Percentiles rank a stretch among this genome's conserved stretches.
Conservation (phyloP, 2,329 filamentous ascomycete genomes). For the Sordariomycetes sp. region DNA sequence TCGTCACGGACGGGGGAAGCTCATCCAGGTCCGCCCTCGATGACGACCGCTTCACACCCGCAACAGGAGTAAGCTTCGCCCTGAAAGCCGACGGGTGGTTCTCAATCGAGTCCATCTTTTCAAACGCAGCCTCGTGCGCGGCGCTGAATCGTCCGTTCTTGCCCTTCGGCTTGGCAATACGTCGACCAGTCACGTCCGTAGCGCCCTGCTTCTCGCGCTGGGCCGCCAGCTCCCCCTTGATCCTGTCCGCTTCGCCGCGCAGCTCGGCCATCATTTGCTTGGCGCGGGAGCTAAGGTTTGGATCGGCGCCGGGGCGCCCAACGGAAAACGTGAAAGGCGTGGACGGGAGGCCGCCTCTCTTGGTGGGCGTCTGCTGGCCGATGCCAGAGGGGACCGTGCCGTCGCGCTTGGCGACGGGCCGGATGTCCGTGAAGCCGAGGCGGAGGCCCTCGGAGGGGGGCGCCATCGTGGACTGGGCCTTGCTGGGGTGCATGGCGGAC, state of each 20-base stretch:
- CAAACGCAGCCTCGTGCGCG: constrained; percentile 76
- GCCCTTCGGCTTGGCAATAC: constrained; percentile 68
- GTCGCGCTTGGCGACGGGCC: constrained; percentile 31
- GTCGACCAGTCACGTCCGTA: constrained; percentile 37
- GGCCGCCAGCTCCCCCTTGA: constrained; percentile 54
- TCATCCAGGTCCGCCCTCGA: constrained; percentile 19
- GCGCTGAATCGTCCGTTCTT: constrained; percentile 71
- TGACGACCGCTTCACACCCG: constrained; percentile 17
- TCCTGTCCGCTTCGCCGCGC: constrained; percentile 56
- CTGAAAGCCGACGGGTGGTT: constrained; percentile 72
- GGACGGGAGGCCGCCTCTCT: constrained; percentile 32
- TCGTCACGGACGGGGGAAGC: background rate
- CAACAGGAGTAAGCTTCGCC: constrained; percentile 30
- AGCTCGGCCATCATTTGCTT: constrained; percentile 52
- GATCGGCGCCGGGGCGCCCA: constrained; percentile 34
- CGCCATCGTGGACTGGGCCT: constrained; percentile 62
- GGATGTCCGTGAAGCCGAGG: constrained; percentile 63
- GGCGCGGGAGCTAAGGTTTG: constrained; percentile 47
- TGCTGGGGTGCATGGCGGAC: constrained; percentile 86
- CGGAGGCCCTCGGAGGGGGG: constrained; percentile 67
- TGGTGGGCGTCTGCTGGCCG: constrained; percentile 51
- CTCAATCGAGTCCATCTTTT: constrained; percentile 95
- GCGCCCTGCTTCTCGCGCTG: constrained; percentile 41
- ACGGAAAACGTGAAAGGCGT: constrained; percentile 60
- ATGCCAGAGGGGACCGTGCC: constrained; percentile 17